Evolutionary conservation across 2,329 filamentous ascomycete genomes (phyloP), one percentile per base, ranked within the genome.

Genomic region (Nigrospora osmanthi): DNA sequence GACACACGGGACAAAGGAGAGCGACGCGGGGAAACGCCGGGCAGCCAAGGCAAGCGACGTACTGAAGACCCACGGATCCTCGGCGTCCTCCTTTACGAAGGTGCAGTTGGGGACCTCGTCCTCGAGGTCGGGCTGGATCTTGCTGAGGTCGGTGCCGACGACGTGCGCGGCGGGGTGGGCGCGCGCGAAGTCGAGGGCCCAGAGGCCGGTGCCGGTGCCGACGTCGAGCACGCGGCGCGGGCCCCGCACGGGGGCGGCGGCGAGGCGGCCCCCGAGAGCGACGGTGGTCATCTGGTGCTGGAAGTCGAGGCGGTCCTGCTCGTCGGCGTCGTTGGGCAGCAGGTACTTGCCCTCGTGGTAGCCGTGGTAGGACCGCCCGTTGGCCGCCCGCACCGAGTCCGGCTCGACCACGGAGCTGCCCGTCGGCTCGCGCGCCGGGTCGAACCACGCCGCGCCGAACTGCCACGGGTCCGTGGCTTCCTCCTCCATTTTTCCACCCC

Each of bases 71-170:
- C 40, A 42, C 16, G 31, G 41, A n/a, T 39, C 43, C 23, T 48
- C 39, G n/a, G 42, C 37, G 32, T 48, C 35, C 15, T 44, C 42
- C 10, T 30, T 23, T 3, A 45, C 15, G n/a, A 45, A 44, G 1
- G 38, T 17, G 30, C 42, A 47, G 15, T 44, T 48, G 17, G 35
- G 35, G 16, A 36, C 38, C 11, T 32, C 34, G 2, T 23, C 38
- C 15, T 42, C 37, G 13, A 34, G 28, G 19, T 42, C 32, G 11
- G 45, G 38, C 19, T 48, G 46, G 6, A 48, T 48, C 14, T 38
- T 34, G n/a, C 42, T 45, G 34, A 48, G 19, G 31, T 48, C 46
- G 12, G 46, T 48, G 3, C 46, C 46, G 32, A 48, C 32, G 14
- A 48, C 43, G n/a, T 42, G 16, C 17, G 38, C 17, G 1, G 15